Evolutionary conservation across 2,329 filamentous ascomycete species (phyloP).

Genomic region (Meredithiella fracta): DNA sequence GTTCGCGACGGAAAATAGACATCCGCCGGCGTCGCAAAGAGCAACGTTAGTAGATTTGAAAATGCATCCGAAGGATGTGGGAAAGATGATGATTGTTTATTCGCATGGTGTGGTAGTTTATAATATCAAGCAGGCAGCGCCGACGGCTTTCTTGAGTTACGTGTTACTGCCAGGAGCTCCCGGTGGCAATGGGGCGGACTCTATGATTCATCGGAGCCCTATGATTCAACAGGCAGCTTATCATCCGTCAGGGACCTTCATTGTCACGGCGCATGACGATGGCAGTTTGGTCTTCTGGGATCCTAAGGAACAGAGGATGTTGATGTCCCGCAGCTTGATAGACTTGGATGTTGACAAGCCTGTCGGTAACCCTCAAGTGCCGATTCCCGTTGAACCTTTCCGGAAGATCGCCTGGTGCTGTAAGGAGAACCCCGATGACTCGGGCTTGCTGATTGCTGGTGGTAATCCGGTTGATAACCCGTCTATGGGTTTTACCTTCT

Average conservation of each 20-base stretch:
- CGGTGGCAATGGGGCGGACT: conserved; percentile 55
- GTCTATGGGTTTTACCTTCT: conserved; percentile 66
- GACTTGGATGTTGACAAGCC: conserved; percentile 59
- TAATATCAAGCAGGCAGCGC: conserved; percentile 80
- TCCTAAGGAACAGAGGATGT: conserved; percentile 64
- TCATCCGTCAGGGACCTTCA: conserved; percentile 87
- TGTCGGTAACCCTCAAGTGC: conserved; percentile 31
- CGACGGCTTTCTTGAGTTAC: conserved; percentile 69
- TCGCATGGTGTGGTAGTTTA: conserved; percentile 75
- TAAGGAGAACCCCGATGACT: conserved; percentile 86
- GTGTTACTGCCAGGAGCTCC: conserved; percentile 64
- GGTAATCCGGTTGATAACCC: conserved; percentile 52
- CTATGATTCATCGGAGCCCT: conserved; percentile 42
- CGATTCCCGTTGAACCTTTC: conserved; percentile 55
- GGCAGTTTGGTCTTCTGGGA: conserved; percentile 91
- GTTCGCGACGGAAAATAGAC: conserved; percentile 47
- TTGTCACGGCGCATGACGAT: conserved; percentile 78
- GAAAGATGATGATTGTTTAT: conserved; percentile 83
- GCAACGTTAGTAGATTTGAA: conserved; percentile 56
- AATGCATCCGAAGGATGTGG: conserved; percentile 82
- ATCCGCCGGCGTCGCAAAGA: conserved; percentile 17
- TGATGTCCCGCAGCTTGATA: conserved; percentile 68
- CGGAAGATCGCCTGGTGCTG: conserved; percentile 80
- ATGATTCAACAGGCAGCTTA: conserved; percentile 69
- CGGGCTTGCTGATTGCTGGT: conserved; percentile 70